Evolutionary conservation across 306 rosid species (phyloP).

Genomic region (Citrullus amarus): DNA sequence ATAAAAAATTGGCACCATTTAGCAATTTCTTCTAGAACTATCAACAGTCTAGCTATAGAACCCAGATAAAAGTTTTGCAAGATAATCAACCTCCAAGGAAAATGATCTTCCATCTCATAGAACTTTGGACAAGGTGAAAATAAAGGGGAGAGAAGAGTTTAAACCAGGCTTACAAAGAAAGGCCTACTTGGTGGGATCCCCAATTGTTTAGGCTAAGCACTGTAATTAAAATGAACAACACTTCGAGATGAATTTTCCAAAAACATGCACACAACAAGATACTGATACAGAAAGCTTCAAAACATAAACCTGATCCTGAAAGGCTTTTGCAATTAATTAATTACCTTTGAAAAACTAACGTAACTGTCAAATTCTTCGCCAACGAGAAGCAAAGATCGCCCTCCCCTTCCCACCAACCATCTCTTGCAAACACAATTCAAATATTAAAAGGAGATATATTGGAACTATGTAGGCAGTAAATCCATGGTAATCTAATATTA

Average conservation of each 20-base stretch:
- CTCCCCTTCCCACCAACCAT: constrained; percentile 86
- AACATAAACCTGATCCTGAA: constrained; percentile 31
- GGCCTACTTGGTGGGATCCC: neutral
- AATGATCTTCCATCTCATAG: neutral
- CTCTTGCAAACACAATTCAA: constrained; percentile 97
- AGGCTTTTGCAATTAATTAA: constrained; percentile 46
- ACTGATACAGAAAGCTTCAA: constrained; percentile 6
- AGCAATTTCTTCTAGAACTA: neutral
- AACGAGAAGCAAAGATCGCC: constrained; percentile 65
- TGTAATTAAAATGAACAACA: neutral
- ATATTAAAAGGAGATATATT: constrained; percentile 38
- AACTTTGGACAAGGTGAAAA: neutral
- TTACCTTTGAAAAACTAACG: constrained; percentile 51
- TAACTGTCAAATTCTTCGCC: constrained; percentile 62
- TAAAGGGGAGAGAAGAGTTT: neutral
- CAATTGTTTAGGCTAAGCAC: neutral
- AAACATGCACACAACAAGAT: constrained; percentile 5
- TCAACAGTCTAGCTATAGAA: neutral
- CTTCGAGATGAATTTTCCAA: neutral
- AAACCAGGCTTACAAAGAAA: neutral
- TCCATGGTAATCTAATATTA: constrained; percentile 22
- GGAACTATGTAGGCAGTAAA: constrained; percentile 1
- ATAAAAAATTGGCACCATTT: neutral
- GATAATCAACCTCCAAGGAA: neutral
- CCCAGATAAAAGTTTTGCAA: neutral